These are phyloP conservation scores for Auricularia cornea DNA, from an alignment of 768 basidiomycete genomes.

Conservation along the genomic window DNA sequence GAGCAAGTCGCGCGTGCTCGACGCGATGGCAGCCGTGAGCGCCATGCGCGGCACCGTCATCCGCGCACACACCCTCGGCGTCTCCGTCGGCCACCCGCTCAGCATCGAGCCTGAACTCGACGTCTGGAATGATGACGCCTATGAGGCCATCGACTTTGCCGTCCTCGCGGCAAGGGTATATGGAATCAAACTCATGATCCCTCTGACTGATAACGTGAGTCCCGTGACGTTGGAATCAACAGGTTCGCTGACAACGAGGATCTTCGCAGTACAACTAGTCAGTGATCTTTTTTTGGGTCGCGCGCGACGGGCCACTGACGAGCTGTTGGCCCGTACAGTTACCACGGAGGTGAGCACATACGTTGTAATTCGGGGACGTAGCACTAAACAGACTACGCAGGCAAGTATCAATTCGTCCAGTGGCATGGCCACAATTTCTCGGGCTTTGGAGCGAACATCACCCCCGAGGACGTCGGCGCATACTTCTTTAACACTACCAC, in stretches of 20 bases:
- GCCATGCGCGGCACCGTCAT: slow-evolving; percentile 18
- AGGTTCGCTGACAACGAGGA: too few relatives aligned
- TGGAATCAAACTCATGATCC: slow-evolving; percentile 15
- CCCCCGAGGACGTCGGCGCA: slow-evolving; percentile 16
- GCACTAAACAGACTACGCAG: too few relatives aligned
- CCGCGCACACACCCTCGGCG: slow-evolving; percentile 22
- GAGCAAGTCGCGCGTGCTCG: slow-evolving; percentile 15
- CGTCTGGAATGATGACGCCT: slow-evolving; percentile 19
- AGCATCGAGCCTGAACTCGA: slow-evolving; percentile 21
- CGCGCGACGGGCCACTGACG: too few relatives aligned
- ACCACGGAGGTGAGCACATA: too few relatives aligned
- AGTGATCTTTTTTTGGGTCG: too few relatives aligned
- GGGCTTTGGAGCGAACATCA: slow-evolving; percentile 18
- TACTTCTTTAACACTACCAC: slow-evolving; percentile 17
- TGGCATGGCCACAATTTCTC: slow-evolving; percentile 10
- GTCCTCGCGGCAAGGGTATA: slow-evolving; percentile 18
- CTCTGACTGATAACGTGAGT: slow-evolving; percentile 12
- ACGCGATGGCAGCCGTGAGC: slow-evolving; percentile 18
- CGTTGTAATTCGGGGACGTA: too few relatives aligned
- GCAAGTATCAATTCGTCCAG: slow-evolving; percentile 24
- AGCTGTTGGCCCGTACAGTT: too few relatives aligned
- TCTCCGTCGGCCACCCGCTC: slow-evolving; percentile 20
- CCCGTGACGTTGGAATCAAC: too few relatives aligned
- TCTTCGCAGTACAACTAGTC: slow-evolving; percentile 12
- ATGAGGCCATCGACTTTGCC: slow-evolving; percentile 23